These are phyloP conservation scores for Aegilops tauschii DNA, from an alignment of 176 grass and related monocot genomes.

Conservation along the genomic window DNA sequence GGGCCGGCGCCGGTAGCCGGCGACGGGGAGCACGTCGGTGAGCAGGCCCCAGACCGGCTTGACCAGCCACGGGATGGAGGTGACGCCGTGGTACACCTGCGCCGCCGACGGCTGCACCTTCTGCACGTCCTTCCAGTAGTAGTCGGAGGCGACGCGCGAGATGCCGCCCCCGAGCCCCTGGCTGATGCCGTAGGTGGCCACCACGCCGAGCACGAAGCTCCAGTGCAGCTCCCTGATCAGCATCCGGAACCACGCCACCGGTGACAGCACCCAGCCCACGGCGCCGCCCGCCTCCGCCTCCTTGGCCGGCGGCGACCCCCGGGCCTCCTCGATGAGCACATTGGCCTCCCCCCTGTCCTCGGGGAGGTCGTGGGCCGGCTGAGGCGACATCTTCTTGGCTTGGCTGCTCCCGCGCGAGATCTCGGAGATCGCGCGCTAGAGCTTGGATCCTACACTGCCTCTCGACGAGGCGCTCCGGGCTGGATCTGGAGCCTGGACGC, in stretches of 20 bases:
- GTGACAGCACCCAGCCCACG: conserved; percentile 27
- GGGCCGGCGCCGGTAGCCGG: conserved; percentile 71
- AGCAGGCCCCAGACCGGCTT: conserved; percentile 89
- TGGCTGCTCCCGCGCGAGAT: conserved; percentile 8
- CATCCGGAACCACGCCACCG: conserved; percentile 72
- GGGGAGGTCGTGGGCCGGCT: neutral
- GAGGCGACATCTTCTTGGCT: conserved; percentile 32
- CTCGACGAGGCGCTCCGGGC: neutral
- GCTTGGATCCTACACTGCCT: neutral
- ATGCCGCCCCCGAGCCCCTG: conserved; percentile 76
- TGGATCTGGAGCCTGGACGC: conserved; percentile 26
- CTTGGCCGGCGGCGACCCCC: conserved; percentile 8
- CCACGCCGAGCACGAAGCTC: conserved; percentile 78
- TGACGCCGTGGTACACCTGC: conserved; percentile 90
- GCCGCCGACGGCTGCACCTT: conserved; percentile 76
- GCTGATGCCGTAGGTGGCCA: conserved; percentile 63
- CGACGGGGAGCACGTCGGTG: conserved; percentile 85
- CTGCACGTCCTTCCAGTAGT: conserved; percentile 99
- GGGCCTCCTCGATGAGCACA: conserved; percentile 31
- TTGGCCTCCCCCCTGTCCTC: conserved; percentile 53
- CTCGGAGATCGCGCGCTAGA: conserved; percentile 17
- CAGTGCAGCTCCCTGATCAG: conserved; percentile 75
- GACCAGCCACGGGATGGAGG: conserved; percentile 80
- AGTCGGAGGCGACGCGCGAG: conserved; percentile 69
- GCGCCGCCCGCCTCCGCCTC: neutral